These are phyloP conservation scores for Ramichloridium luteum DNA, from an alignment of 2,329 filamentous ascomycete genomes.

Conservation along the genomic window DNA sequence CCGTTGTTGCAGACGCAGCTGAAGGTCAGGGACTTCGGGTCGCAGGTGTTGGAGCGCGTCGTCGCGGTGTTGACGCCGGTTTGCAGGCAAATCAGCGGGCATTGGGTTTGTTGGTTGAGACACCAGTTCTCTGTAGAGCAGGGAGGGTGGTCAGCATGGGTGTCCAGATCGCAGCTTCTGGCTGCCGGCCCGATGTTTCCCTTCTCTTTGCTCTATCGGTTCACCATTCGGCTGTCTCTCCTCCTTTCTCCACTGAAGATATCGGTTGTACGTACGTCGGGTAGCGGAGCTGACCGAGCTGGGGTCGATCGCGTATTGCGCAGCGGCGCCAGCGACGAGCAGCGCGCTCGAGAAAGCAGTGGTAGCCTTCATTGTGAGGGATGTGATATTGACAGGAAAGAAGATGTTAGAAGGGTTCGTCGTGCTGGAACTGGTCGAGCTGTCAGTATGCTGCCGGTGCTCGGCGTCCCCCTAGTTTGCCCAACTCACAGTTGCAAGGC, in stretches of 20 bases:
- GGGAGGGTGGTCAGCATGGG: no score
- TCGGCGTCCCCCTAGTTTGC: no score
- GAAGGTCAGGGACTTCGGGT: constrained; percentile 54
- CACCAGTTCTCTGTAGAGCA: constrained; percentile 50
- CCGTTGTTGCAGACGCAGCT: constrained; percentile 59
- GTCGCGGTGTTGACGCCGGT: constrained; percentile 35
- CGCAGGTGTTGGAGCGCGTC: constrained; percentile 50
- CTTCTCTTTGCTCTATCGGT: no score
- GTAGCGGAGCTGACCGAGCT: constrained; percentile 39
- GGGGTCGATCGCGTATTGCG: constrained; percentile 51
- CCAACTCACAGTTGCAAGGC: no score
- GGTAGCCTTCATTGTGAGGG: constrained; percentile 32
- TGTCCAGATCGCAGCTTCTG: no score
- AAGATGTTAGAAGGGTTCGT: no score
- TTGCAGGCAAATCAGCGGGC: constrained; percentile 62
- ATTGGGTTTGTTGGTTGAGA: constrained; percentile 46
- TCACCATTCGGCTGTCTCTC: no score
- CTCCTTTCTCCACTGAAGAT: no score
- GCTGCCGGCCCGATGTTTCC: no score
- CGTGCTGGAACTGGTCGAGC: no score
- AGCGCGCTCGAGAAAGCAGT: constrained; percentile 39
- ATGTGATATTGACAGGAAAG: constrained; percentile 16
- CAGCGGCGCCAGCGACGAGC: constrained; percentile 41
- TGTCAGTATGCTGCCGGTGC: no score
- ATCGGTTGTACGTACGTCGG: constrained; percentile 9